Conservation (phyloP, 176 grass and related monocot species). For the Saccharum officinarum region DNA sequence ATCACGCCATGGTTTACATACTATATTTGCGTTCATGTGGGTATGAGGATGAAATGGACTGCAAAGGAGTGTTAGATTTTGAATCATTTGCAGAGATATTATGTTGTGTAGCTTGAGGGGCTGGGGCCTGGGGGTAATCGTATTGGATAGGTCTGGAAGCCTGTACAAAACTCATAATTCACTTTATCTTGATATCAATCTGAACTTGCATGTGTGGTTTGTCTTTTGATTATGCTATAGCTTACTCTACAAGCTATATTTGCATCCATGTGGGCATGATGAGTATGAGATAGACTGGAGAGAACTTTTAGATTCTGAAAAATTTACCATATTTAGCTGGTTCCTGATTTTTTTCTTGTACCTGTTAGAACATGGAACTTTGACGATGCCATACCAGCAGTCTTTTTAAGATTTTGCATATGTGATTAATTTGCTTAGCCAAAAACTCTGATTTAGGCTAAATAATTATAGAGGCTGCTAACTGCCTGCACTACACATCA, state of each 20-base stretch:
- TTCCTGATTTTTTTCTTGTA: neutral
- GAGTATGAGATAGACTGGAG: neutral
- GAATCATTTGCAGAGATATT: neutral
- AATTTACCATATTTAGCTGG: conserved; percentile 8
- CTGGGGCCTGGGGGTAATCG: neutral
- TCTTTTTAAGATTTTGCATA: conserved; percentile 7
- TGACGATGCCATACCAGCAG: neutral
- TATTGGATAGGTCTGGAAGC: neutral
- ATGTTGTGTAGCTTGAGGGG: conserved; percentile 6
- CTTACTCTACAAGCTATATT: neutral
- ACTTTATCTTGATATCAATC: conserved; percentile 1
- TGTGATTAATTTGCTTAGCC: neutral
- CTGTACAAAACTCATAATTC: neutral
- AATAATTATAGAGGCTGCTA: conserved; percentile 28
- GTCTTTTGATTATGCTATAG: conserved; percentile 2
- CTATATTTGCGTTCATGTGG: conserved; percentile 9
- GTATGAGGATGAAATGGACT: neutral
- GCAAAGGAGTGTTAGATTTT: neutral
- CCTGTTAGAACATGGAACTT: neutral
- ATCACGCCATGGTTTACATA: neutral
- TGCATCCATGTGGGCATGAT: conserved; percentile 6
- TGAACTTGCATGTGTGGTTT: conserved; percentile 2
- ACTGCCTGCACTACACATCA: conserved; percentile 27
- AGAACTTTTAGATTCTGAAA: conserved; percentile 1
- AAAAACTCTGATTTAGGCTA: conserved; percentile 13